Conservation (phyloP, 1,284 basidiomycete genomes). For the Cryptococcus hybrid region DNA sequence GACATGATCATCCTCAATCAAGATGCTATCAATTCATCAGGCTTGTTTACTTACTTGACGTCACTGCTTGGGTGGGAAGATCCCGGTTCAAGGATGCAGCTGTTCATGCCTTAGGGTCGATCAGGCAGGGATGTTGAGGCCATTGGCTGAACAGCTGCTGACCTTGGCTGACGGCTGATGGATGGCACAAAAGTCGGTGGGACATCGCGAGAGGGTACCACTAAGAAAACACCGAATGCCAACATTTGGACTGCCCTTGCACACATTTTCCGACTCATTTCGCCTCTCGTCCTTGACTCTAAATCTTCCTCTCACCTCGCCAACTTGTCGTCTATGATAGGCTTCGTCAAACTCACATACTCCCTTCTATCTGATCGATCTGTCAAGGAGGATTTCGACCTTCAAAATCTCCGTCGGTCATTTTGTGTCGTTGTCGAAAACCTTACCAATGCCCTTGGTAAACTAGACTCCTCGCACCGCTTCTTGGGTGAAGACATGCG, state of each 20-base stretch:
- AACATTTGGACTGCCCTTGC: slow-evolving; percentile 84
- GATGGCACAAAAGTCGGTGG: slow-evolving; percentile 50
- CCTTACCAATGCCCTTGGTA: slow-evolving; percentile 73
- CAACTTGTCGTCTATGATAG: slow-evolving; percentile 74
- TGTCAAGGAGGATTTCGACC: slow-evolving; percentile 70
- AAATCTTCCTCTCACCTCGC: slow-evolving; percentile 64
- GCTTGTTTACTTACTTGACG: slow-evolving; percentile 79
- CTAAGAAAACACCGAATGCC: slow-evolving; percentile 54
- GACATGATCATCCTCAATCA: slow-evolving; percentile 52
- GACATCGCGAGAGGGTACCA: slow-evolving; percentile 8
- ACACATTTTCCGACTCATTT: slow-evolving; percentile 82
- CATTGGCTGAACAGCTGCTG: slow-evolving; percentile 79
- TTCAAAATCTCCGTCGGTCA: slow-evolving; percentile 80
- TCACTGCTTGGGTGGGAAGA: slow-evolving; percentile 86
- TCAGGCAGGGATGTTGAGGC: slow-evolving; percentile 73
- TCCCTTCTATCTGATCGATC: slow-evolving; percentile 69
- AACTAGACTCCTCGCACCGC: slow-evolving; percentile 67
- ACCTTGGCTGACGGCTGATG: slow-evolving; percentile 69
- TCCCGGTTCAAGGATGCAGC: slow-evolving; percentile 77
- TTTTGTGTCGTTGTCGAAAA: slow-evolving; percentile 87
- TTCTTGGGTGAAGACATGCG: slow-evolving; percentile 76
- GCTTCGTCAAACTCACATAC: slow-evolving; percentile 82
- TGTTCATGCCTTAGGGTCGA: slow-evolving; percentile 81
- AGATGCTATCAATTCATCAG: slow-evolving; percentile 58
- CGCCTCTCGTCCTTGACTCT: slow-evolving; percentile 70